Conservation (phyloP, 495 filamentous ascomycete species). For the Lentithecium fluviatile region DNA sequence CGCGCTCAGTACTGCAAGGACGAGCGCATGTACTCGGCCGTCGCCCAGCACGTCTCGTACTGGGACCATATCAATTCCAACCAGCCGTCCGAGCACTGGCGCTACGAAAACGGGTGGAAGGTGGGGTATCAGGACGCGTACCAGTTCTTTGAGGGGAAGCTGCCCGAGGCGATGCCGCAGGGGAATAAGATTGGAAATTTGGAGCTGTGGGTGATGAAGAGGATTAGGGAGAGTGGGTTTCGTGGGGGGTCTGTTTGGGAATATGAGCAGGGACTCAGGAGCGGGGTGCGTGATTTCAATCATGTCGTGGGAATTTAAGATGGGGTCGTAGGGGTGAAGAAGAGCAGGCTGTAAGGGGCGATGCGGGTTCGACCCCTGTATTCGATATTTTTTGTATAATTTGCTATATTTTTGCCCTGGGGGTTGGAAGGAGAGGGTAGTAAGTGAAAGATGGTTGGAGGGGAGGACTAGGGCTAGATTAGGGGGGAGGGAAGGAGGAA, state of each 20-base stretch:
- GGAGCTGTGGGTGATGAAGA: constrained; percentile 56
- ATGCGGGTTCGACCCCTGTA: too few relatives aligned
- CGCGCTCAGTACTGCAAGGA: constrained; percentile 40
- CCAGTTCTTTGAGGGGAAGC: constrained; percentile 48
- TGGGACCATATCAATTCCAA: constrained; percentile 48
- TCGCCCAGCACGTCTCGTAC: constrained; percentile 45
- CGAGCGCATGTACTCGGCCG: constrained; percentile 36
- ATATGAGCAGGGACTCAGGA: constrained; percentile 54
- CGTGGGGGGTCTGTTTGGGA: constrained; percentile 49
- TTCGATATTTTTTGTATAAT: too few relatives aligned
- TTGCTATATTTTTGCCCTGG: too few relatives aligned
- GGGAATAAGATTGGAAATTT: constrained; percentile 48
- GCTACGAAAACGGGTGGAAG: constrained; percentile 54
- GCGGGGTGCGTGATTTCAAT: constrained; percentile 48
- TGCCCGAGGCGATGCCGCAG: background rate
- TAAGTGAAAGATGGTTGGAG: too few relatives aligned
- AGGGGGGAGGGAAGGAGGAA: too few relatives aligned
- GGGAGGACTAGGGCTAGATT: too few relatives aligned
- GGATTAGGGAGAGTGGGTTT: constrained; percentile 49
- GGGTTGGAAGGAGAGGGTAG: too few relatives aligned
- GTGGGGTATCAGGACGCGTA: constrained; percentile 53
- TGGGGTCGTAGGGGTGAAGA: background rate
- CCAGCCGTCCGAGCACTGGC: constrained; percentile 49
- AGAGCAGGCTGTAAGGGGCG: too few relatives aligned
- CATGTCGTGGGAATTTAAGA: constrained; percentile 36